These are phyloP conservation scores for Ustilago tritici DNA, from an alignment of 1,284 basidiomycete species.

Conservation along the genomic window DNA sequence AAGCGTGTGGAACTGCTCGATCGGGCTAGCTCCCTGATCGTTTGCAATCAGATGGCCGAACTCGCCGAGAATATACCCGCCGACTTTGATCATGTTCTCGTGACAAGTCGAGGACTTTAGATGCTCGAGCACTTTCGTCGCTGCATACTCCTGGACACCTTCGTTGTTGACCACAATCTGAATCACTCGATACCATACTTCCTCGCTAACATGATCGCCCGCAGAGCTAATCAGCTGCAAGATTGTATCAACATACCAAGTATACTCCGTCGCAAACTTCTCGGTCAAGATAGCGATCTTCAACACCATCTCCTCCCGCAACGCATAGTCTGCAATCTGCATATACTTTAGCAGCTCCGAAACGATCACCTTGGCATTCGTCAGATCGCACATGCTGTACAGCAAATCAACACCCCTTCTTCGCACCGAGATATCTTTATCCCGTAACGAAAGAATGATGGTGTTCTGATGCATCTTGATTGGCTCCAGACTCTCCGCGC, in stretches of 20 bases:
- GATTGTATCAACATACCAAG: slow-evolving; percentile 72
- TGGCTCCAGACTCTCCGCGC: slow-evolving; percentile 82
- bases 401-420: slow-evolving; percentile 92
- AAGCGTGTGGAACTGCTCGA: slow-evolving; percentile 92
- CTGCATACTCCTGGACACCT: slow-evolving; percentile 88
- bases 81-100: slow-evolving; percentile 97
- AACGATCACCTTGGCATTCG: slow-evolving; percentile 94
- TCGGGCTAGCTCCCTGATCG: slow-evolving; percentile 88
- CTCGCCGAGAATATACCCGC: slow-evolving; percentile 96
- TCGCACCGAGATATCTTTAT: slow-evolving; percentile 97
- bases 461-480: slow-evolving; percentile 96
- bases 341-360: slow-evolving; percentile 93
- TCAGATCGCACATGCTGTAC: slow-evolving; percentile 98
- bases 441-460: slow-evolving; percentile 91
- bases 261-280: slow-evolving; percentile 85
- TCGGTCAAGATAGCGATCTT: slow-evolving; percentile 99
- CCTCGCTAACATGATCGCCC: slow-evolving; percentile 97
- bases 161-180: slow-evolving; percentile 99
- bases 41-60: slow-evolving; percentile 94
- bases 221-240: slow-evolving; percentile 93
- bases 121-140: slow-evolving; percentile 91
- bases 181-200: slow-evolving; percentile 98
- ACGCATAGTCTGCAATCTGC: slow-evolving; percentile 91
- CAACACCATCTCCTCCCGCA: slow-evolving; percentile 97
- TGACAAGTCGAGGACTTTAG: slow-evolving; percentile 89